Base-by-base conservation (phyloP, 805 yeast genomes). In the Saccharomycodes ludwigii region DNA sequence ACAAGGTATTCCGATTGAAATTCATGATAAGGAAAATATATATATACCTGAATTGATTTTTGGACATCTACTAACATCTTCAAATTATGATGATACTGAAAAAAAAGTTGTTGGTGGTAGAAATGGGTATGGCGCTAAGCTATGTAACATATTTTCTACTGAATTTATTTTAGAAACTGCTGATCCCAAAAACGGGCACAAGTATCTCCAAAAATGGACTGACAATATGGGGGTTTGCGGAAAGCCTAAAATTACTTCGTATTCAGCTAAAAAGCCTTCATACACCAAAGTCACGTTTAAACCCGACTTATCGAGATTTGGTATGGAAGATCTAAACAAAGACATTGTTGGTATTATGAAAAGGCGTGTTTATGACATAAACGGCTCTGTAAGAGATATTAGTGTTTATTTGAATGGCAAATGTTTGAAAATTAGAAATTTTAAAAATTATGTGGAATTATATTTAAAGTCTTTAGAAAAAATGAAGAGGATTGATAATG, bases 51-150 rank as follows among this genome's bases (percentile, higher is more conserved):
- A 91, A 58, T 68, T 91, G 59, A 91, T 91, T 46, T 91, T 91
- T 57, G 98, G 98, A 34, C 84, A 91, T 49, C 67, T 91, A 38
- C 69, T 91, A 41, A 91, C 98, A 0, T 86, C 97, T 2, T 82
- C 95, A 18, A 91, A 91, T 58, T 91, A 91, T 54, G 95, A 91
- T 54, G 98, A 91, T 54, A 73, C 88, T 40, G 82, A 91, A 49
- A 82, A 83, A 58, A 91, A 91, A 56, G 96, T 91, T 21, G 83
- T 94, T 2, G 98, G 98, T 63, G 98, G 98, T 56, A 75, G 98
- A 64, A 91, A 91, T 53, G 98, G 98, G 40, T 91, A 76, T 52
- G 98, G 98, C 58, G 98, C 98, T 30, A 91, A 91, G 53, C 63
- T 91, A 34, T 91, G 98, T 71, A 91, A 91, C 55, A 91, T 91